These are phyloP conservation scores for Picea abies DNA, from an alignment of 83 land plant species.

Conservation along the genomic window DNA sequence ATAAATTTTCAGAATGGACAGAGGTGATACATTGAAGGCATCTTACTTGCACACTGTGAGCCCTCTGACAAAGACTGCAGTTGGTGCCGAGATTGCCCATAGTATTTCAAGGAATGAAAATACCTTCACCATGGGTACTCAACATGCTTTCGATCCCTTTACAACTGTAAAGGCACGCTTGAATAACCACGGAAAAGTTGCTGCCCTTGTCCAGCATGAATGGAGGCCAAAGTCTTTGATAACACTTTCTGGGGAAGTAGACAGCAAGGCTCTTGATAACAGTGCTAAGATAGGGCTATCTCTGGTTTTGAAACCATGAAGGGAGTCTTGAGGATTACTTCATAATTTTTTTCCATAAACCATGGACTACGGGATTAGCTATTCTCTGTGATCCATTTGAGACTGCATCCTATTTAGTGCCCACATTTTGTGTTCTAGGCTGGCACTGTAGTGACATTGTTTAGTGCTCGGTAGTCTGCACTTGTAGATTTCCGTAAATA, in stretches of 20 bases:
- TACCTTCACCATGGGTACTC: slow-evolving; percentile 71
- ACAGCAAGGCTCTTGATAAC: slow-evolving; percentile 74
- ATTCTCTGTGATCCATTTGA: no score
- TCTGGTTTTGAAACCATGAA: slow-evolving; percentile 68
- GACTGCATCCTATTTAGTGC: no score
- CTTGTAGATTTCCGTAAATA: no score
- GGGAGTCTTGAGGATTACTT: no score
- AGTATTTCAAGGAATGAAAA: slow-evolving; percentile 77
- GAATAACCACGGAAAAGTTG: slow-evolving; percentile 64
- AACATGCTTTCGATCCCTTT: slow-evolving; percentile 68
- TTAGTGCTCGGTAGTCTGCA: no score
- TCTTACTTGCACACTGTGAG: slow-evolving; percentile 73
- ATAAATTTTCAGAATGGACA: slow-evolving; percentile 54
- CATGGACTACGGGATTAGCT: no score
- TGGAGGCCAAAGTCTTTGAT: slow-evolving; percentile 77
- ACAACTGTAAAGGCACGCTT: slow-evolving; percentile 66
- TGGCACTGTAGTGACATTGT: no score
- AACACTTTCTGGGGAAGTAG: slow-evolving; percentile 83
- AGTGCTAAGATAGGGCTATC: slow-evolving; percentile 73
- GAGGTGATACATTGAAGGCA: slow-evolving; percentile 71
- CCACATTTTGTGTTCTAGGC: no score
- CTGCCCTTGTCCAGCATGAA: slow-evolving; percentile 78
- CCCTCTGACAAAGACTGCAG: slow-evolving; percentile 64
- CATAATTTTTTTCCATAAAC: no score
- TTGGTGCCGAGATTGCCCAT: slow-evolving; percentile 81